phyloP scores from a whole-genome alignment of 768 basidiomycete species.

The Exsudoporus frostii region DNA sequence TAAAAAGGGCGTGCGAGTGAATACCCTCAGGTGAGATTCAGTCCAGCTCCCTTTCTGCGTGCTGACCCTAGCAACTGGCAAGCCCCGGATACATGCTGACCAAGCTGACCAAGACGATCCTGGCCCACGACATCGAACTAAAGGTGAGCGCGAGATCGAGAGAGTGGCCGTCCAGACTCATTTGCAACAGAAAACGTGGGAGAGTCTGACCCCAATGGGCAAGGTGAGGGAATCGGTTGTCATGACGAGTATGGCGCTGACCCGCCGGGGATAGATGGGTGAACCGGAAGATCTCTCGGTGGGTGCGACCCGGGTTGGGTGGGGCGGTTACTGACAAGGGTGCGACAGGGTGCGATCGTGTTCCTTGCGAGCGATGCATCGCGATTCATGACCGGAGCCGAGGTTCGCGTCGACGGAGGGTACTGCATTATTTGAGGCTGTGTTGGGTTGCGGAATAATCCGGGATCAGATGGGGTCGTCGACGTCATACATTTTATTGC shows the following conservation, averaged over 20 bases:
- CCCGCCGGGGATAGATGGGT: slow-evolving; percentile 59
- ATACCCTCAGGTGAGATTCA: slow-evolving; percentile 58
- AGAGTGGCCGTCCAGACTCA: background rate
- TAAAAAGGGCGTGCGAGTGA: slow-evolving; percentile 81
- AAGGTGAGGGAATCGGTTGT: slow-evolving; percentile 44
- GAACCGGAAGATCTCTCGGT: slow-evolving; percentile 90
- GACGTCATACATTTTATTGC: slow-evolving; percentile 31
- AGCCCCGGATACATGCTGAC: slow-evolving; percentile 96
- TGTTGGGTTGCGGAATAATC: slow-evolving; percentile 2
- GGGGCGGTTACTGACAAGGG: background rate
- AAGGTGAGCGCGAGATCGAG: slow-evolving; percentile 45
- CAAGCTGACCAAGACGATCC: slow-evolving; percentile 79
- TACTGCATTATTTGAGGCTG: slow-evolving; percentile 61
- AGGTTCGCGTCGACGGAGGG: slow-evolving; percentile 85
- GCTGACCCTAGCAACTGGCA: slow-evolving; percentile 4
- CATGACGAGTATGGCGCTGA: slow-evolving; percentile 17
- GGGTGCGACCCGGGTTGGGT: slow-evolving; percentile 18
- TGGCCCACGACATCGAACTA: slow-evolving; percentile 70
- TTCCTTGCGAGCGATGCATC: slow-evolving; percentile 90
- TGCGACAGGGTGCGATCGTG: slow-evolving; percentile 73
- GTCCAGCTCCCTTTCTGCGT: background rate
- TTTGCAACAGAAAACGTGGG: slow-evolving; percentile 71
- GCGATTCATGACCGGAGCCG: slow-evolving; percentile 85
- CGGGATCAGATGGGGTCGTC: slow-evolving; percentile 11
- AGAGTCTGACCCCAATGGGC: slow-evolving; percentile 81